phyloP scores from a whole-genome alignment of 1,284 basidiomycete species.

The Rhodotorula sp. region DNA sequence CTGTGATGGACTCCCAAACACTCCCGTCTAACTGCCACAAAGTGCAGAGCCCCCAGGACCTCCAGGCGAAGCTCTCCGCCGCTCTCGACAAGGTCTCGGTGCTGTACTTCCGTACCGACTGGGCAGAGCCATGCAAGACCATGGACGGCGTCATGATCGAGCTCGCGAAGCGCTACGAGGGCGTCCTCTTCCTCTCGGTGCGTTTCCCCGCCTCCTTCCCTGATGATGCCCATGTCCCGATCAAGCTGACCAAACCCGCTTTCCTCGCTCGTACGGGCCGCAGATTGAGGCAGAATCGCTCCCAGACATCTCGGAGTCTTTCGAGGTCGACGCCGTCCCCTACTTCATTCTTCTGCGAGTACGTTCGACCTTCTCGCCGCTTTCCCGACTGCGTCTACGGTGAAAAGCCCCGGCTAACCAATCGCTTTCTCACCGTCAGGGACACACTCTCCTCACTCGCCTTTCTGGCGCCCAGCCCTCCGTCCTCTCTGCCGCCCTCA shows the following conservation, averaged over 20 bases:
- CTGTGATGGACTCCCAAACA: no score
- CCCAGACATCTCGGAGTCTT: slow-evolving; percentile 87
- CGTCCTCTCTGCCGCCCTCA: slow-evolving; percentile 65
- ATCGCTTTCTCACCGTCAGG: slow-evolving; percentile 55
- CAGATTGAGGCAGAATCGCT: slow-evolving; percentile 89
- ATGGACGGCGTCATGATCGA: slow-evolving; percentile 63
- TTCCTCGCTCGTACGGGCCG: neutral
- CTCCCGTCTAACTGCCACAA: slow-evolving; percentile 43
- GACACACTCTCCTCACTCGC: slow-evolving; percentile 79
- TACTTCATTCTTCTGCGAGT: slow-evolving; percentile 80
- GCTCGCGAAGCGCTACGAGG: slow-evolving; percentile 27
- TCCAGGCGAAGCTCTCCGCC: slow-evolving; percentile 68
- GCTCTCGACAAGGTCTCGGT: slow-evolving; percentile 78
- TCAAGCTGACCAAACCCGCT: neutral
- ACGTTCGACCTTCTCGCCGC: slow-evolving; percentile 74
- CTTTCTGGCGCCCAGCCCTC: slow-evolving; percentile 79
- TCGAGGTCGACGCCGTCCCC: slow-evolving; percentile 88
- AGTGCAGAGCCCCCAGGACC: slow-evolving; percentile 66
- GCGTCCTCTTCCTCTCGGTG: slow-evolving; percentile 39
- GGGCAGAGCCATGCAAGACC: slow-evolving; percentile 82
- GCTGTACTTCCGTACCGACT: slow-evolving; percentile 89
- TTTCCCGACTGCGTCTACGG: slow-evolving; percentile 53
- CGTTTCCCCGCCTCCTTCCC: slow-evolving; percentile 48
- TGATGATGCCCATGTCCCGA: neutral
- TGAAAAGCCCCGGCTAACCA: no score